Conservation (phyloP, 2,329 filamentous ascomycete genomes). For the Fragosphaeria purpurea region DNA sequence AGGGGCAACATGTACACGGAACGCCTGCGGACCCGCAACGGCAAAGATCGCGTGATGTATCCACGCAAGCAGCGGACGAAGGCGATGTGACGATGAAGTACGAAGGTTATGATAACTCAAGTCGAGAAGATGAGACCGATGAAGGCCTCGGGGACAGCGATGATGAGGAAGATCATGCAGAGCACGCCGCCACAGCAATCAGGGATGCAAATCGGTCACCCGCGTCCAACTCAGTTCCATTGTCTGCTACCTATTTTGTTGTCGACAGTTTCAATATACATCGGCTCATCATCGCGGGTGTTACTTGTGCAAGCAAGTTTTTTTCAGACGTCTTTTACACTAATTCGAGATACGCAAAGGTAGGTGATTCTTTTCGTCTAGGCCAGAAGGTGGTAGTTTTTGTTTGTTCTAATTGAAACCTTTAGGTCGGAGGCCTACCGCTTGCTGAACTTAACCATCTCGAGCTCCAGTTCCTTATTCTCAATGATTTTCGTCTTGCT, state of each 20-base stretch:
- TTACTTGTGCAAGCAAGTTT: conserved; percentile 98
- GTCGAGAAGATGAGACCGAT: conserved; percentile 34
- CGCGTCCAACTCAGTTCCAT: too few species aligned
- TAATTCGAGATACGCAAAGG: conserved; percentile 98
- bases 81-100: conserved; percentile 5
- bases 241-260: conserved; percentile 57
- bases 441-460: conserved; percentile 89
- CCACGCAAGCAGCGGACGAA: background rate
- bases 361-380: conserved; percentile 31
- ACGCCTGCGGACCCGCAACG: background rate
- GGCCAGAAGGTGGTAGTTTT: too few species aligned
- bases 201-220: too few species aligned
- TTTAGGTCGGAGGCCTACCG: conserved; percentile 83
- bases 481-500: conserved; percentile 92
- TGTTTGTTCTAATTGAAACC: too few species aligned
- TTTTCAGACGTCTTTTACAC: conserved; percentile 99
- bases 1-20: conserved; percentile 2
- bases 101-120: conserved; percentile 20
- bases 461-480: conserved; percentile 85
- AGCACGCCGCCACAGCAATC: background rate
- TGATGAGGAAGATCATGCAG: conserved; percentile 16
- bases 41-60: background rate
- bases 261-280: conserved; percentile 99
- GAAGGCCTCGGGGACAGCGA: conserved; percentile 41
- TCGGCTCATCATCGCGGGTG: conserved; percentile 87